These are phyloP conservation scores for Verticillium longisporum DNA, from an alignment of 2,329 filamentous ascomycete species.

Conservation along the genomic window DNA sequence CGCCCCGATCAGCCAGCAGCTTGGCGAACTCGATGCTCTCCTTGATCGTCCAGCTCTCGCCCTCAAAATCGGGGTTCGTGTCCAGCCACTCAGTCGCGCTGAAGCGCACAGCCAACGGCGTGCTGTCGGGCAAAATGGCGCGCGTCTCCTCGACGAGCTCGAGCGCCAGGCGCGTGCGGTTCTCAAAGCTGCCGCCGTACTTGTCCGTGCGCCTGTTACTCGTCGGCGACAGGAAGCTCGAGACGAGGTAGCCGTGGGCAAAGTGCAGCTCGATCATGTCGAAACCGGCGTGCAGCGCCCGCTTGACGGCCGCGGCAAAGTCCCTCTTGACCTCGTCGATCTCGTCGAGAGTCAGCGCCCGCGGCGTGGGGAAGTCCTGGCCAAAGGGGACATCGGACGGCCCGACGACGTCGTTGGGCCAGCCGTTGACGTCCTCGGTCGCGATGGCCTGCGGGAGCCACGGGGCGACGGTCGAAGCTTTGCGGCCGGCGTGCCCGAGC, in stretches of 20 bases:
- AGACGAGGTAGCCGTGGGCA: constrained; percentile 73
- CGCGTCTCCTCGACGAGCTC: constrained; percentile 61
- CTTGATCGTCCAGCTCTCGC: constrained; percentile 60
- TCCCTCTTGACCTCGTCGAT: constrained; percentile 58
- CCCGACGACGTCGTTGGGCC: constrained; percentile 43
- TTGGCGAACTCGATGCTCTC: constrained; percentile 58
- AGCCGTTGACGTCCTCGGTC: constrained; percentile 39
- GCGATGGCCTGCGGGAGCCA: constrained; percentile 56
- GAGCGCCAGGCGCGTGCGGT: constrained; percentile 60
- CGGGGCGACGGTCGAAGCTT: constrained; percentile 47
- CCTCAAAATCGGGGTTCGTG: constrained; percentile 40
- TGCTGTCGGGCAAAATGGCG: constrained; percentile 53
- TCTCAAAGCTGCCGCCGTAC: constrained; percentile 66
- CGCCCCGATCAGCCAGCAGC: constrained; percentile 56
- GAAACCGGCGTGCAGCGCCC: constrained; percentile 58
- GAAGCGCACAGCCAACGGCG: constrained; percentile 68
- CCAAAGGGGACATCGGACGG: constrained; percentile 47
- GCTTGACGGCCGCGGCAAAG: constrained; percentile 46
- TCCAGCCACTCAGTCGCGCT: constrained; percentile 74
- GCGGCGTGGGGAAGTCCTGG: constrained; percentile 50
- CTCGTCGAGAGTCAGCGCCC: constrained; percentile 57
- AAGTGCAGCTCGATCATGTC: constrained; percentile 68
- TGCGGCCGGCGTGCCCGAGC: constrained; percentile 67
- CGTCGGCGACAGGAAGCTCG: constrained; percentile 61
- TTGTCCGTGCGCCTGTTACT: constrained; percentile 62